Base-by-base conservation (phyloP, 257 asterid species). In the Orobanche coerulescens region DNA sequence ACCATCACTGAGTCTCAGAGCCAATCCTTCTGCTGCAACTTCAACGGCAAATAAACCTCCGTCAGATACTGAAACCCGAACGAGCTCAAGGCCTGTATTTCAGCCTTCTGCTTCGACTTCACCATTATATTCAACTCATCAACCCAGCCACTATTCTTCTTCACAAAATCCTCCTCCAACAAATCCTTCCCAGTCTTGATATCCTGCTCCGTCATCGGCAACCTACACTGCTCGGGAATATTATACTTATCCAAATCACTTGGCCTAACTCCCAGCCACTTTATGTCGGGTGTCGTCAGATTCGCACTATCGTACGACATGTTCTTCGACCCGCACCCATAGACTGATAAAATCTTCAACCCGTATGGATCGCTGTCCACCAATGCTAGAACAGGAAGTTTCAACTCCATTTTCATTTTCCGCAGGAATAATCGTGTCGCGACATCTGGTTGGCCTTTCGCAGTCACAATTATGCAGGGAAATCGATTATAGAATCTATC, bases 111-210 rank as follows among this genome's bases (percentile, higher is more conserved):
- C 84, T 81, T 90, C 24, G 87, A 76, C 71, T 87, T 90, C 71
- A 90, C 96, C 95, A 90, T 90, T 66, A 90, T 31, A 71, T 80
- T 84, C 79, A 90, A 71, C 78, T 90, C 97, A 70, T 87, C 95
- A 18, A 87, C 97, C 97, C 97, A 90, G 1, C 90, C 94, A 0
- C 86, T 83, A 68, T 90, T 90, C 83, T 87, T 90, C 88, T 90
- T 90, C 85, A 87, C 97, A 26, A 90, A 90, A 68, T 90, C 97
- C 79, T 87, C 95, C 73, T 84, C 95, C 85, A 90, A 65, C 79
- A 90, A 37, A 76, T 90, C 97, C 73, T 76, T 82, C 67, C 95
- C 97, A 0, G 95, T 82, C 84, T 90, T 87, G 22, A 90, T 84
- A 82, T 90, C 97, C 77, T 68, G 74, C 73, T 90, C 95, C 0